These are phyloP conservation scores for Gastrolobium bilobum DNA, from an alignment of 306 rosid species.

Conservation along the genomic window DNA sequence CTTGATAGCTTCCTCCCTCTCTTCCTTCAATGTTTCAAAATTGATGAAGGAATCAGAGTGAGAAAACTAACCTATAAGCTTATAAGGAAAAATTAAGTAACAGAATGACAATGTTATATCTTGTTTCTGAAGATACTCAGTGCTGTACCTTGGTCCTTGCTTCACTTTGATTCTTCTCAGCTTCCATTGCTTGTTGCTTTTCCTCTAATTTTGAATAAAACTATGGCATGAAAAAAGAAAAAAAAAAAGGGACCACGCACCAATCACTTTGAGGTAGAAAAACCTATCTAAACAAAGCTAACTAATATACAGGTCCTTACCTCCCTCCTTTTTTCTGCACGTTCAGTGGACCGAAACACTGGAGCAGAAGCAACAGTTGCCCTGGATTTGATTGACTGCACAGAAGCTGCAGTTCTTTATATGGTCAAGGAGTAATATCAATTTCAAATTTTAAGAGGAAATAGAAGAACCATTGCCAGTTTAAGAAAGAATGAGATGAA, in stretches of 20 bases:
- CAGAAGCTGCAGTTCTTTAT: constrained; percentile 67
- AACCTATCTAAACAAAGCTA: constrained; percentile 41
- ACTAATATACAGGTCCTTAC: constrained; percentile 53
- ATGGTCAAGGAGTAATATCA: constrained; percentile 58
- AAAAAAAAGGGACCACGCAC: constrained; percentile 39
- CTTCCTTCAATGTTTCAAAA: constrained; percentile 75
- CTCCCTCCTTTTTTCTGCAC: constrained; percentile 96
- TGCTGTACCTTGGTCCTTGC: constrained; percentile 86
- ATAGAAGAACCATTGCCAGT: constrained; percentile 31
- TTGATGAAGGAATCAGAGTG: constrained; percentile 41
- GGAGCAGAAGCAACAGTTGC: constrained; percentile 83
- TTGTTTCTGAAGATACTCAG: constrained; percentile 30
- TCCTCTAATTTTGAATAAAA: constrained; percentile 89
- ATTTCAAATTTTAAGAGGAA: constrained; percentile 35
- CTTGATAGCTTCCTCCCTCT: constrained; percentile 81
- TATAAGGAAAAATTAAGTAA: constrained; percentile 40
- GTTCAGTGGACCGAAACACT: constrained; percentile 73
- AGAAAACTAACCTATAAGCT: constrained; percentile 23
- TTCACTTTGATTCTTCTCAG: constrained; percentile 88
- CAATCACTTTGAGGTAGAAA: constrained; percentile 34
- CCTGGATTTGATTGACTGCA: constrained; percentile 61
- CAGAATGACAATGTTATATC: constrained; percentile 29
- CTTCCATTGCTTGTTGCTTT: constrained; percentile 90
- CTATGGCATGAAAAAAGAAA: constrained; percentile 43
- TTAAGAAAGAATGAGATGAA: constrained; percentile 33